phyloP scores from a whole-genome alignment of 2,329 filamentous ascomycete species.

The Mariannaea elegans region DNA sequence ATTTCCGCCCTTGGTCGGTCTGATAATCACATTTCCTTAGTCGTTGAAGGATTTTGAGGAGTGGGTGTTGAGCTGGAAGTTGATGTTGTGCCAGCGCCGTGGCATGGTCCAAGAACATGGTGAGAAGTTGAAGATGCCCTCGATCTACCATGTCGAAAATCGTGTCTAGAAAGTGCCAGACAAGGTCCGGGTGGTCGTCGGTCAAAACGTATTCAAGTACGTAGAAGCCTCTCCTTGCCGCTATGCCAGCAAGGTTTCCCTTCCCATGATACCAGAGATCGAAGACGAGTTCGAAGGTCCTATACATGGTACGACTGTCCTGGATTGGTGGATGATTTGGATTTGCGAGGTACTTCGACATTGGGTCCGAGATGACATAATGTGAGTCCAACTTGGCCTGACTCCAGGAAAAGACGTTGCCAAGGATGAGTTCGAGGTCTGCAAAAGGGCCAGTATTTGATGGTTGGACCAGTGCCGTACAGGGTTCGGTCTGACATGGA shows the following conservation, averaged over 20 bases:
- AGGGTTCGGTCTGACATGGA: slow-evolving; percentile 17
- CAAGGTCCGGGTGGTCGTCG: slow-evolving; percentile 48
- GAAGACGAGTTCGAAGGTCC: slow-evolving; percentile 50
- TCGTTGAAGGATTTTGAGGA: slow-evolving; percentile 45
- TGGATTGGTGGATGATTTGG: slow-evolving; percentile 48
- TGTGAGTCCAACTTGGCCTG: slow-evolving; percentile 45
- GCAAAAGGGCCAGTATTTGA: slow-evolving; percentile 40
- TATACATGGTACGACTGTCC: slow-evolving; percentile 52
- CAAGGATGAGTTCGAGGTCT: slow-evolving; percentile 46
- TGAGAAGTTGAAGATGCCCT: slow-evolving; percentile 46
- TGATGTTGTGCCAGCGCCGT: slow-evolving; percentile 39
- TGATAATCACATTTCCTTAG: slow-evolving; percentile 44
- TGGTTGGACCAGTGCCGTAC: slow-evolving; percentile 33
- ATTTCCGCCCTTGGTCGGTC: slow-evolving; percentile 42
- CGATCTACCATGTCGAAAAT: slow-evolving; percentile 50
- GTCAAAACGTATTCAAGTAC: slow-evolving; percentile 48
- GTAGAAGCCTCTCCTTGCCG: slow-evolving; percentile 47
- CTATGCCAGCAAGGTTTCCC: slow-evolving; percentile 48
- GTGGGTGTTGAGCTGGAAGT: slow-evolving; percentile 45
- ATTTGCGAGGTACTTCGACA: slow-evolving; percentile 47
- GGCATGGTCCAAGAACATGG: slow-evolving; percentile 47
- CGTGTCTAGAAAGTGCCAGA: slow-evolving; percentile 51
- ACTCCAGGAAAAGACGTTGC: slow-evolving; percentile 47
- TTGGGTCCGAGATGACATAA: slow-evolving; percentile 43
- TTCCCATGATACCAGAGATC: slow-evolving; percentile 49